Evolutionary conservation across 352 stramenopile genomes (phyloP).

Genomic region (Stramenopiles sp.): DNA sequence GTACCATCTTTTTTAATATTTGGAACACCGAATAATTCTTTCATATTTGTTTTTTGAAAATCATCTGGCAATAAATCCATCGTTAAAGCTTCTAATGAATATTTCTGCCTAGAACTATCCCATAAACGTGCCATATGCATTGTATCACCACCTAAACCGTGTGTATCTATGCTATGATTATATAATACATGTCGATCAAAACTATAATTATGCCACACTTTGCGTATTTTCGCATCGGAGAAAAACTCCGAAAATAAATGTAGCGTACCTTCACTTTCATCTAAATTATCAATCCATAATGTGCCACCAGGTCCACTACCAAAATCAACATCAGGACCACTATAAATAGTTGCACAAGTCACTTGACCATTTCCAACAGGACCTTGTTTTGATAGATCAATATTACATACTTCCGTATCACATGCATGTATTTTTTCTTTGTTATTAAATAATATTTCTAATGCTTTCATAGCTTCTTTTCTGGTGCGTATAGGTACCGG

Average conservation of each 20-base stretch:
- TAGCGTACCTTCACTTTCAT: constrained; percentile 57
- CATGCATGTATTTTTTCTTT: constrained; percentile 68
- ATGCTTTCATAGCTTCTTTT: constrained; percentile 33
- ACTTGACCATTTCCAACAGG: constrained; percentile 90
- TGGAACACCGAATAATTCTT: constrained; percentile 81
- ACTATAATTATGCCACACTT: constrained; percentile 98
- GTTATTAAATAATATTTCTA: constrained; percentile 28
- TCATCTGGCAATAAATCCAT: constrained; percentile 30
- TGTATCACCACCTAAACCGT: constrained; percentile 81
- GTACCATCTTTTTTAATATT: constrained; percentile 86
- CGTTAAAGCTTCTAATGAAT: constrained; percentile 14
- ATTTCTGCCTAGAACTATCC: constrained; percentile 40
- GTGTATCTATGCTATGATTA: constrained; percentile 82
- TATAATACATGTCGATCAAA: constrained; percentile 95
- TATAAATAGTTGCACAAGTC: constrained; percentile 90
- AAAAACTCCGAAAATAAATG: constrained; percentile 72
- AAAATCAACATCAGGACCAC: constrained; percentile 82
- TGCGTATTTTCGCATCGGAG: constrained; percentile 58
- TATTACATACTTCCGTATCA: constrained; percentile 91
- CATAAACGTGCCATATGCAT: constrained; percentile 96
- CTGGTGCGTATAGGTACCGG: constrained; percentile 31
- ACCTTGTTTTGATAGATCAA: constrained; percentile 76
- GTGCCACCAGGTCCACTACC: constrained; percentile 37
- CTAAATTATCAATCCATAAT: constrained; percentile 64
- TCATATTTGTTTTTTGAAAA: constrained; percentile 80